A percentile compares a stretch with the other conserved stretches of the same genome.
Evolutionary conservation across 352 stramenopile species (phyloP).

Genomic region (Phytopythium litorale): DNA sequence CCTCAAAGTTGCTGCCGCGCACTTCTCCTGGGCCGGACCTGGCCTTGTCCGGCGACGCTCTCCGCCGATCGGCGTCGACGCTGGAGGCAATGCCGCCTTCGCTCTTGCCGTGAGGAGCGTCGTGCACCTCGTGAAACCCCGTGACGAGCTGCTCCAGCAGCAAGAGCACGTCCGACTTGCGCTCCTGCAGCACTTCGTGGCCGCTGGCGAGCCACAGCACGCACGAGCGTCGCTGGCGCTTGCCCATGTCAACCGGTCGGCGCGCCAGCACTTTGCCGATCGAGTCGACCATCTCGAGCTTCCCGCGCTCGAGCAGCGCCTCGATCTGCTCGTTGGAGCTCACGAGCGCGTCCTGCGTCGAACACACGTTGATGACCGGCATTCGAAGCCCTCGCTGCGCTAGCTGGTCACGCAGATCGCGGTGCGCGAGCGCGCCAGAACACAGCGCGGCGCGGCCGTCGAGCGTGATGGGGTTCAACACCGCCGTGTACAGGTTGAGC

Average conservation of each 20-base stretch:
- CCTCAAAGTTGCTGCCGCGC: constrained; percentile 60
- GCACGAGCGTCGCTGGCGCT: constrained; percentile 23
- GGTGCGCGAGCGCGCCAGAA: constrained; percentile 80
- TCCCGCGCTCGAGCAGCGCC: constrained; percentile 49
- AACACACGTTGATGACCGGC: constrained; percentile 87
- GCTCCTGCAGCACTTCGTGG: constrained; percentile 94
- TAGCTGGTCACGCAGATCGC: constrained; percentile 50
- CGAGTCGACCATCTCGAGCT: constrained; percentile 65
- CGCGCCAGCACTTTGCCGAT: constrained; percentile 70
- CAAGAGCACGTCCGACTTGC: constrained; percentile 76
- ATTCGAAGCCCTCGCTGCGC: constrained; percentile 49
- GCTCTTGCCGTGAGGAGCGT: constrained; percentile 36
- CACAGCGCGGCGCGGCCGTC: constrained; percentile 89
- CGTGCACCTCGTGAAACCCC: constrained; percentile 91
- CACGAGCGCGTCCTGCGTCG: constrained; percentile 84
- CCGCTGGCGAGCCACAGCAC: constrained; percentile 88
- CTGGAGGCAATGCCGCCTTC: neutral
- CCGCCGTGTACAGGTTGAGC: constrained; percentile 94
- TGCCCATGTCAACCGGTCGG: constrained; percentile 6
- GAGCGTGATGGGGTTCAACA: constrained; percentile 93
- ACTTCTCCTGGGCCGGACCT: neutral
- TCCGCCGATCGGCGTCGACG: neutral
- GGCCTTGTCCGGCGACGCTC: neutral
- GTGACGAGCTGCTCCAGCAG: constrained; percentile 93
- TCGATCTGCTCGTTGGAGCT: constrained; percentile 77